These are phyloP conservation scores for Dryadomyces quercivorus DNA, from an alignment of 2,329 filamentous ascomycete species.

Conservation along the genomic window DNA sequence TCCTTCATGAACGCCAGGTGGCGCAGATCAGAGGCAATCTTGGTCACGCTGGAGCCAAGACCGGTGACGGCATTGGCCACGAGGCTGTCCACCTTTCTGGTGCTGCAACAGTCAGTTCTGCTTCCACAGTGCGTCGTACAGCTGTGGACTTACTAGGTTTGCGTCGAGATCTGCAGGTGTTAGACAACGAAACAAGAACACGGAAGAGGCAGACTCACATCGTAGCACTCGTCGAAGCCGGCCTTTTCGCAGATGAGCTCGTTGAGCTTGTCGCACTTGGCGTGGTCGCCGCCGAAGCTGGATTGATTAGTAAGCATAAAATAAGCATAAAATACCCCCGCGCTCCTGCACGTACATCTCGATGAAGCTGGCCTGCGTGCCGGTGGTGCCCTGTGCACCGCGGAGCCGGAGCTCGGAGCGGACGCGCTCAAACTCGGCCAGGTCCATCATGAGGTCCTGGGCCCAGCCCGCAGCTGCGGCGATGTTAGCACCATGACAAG, in stretches of 20 bases:
- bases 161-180: constrained; percentile 39
- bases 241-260: constrained; percentile 41
- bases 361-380: constrained; percentile 22
- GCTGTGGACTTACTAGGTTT: constrained; percentile 24
- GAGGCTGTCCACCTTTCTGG: constrained; percentile 66
- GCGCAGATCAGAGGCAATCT: constrained; percentile 17
- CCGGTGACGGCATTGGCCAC: constrained; percentile 71
- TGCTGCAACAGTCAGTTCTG: background rate
- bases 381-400: background rate
- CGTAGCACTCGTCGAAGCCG: constrained; percentile 39
- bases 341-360: constrained; percentile 16
- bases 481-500: background rate
- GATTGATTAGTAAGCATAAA: too few relatives aligned
- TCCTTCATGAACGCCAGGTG: constrained; percentile 4
- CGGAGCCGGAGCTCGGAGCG: background rate
- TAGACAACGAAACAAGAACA: too few relatives aligned
- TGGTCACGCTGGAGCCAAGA: constrained; percentile 51
- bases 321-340: too few relatives aligned
- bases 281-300: constrained; percentile 31
- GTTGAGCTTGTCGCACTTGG: constrained; percentile 42
- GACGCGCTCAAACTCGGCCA: background rate
- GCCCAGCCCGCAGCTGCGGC: background rate
- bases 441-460: background rate
- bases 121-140: too few relatives aligned
- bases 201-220: constrained; percentile 17